Base-by-base conservation (phyloP, 345 rosid genomes). In the Punica granatum region DNA sequence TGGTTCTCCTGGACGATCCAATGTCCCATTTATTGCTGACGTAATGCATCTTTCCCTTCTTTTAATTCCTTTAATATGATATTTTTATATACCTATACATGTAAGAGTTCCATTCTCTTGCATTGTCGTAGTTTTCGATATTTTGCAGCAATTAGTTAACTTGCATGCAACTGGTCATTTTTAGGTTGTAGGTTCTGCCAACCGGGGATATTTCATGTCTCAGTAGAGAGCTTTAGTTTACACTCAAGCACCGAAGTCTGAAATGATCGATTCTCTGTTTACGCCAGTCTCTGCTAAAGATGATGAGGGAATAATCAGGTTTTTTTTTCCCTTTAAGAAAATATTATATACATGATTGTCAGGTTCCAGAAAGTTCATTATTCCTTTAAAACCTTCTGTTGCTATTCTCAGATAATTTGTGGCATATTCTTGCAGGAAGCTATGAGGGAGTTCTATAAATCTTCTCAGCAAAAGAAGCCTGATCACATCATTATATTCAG, bases 11-110 rank as follows among this genome's bases (percentile, higher is more conserved):
- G 97, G 97, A 42, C 86, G 76, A 66, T 85, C 96, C 10, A 96
- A 90, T 71, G n/a, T 87, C 2, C 98, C 98, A 23, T 93, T 96
- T 6, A 77, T 93, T 78, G 97, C 98, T 67, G 97, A 96, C 74
- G 97, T 93, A 90, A 67, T 36, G 12, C 56, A 43, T 39, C 42
- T 41, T 42, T 8, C n/a, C 9, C 12, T 12, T 41, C 46, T 18
- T 3, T 35, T 8, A 23, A 12, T n/a, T n/a, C n/a, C n/a, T n/a
- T n/a, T n/a, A n/a, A n/a, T n/a, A n/a, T n/a, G n/a, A n/a, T n/a
- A n/a, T n/a, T n/a, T n/a, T 64, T 64, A 34, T 25, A n/a, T 19
- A 6, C 2, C 6, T 42, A 19, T 21, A 32, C 7, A n/a, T n/a
- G n/a, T 26, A 44, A 44, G 19, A 39, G 28, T 6, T 41, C 31